These are phyloP conservation scores for Cyclotella choctawhatcheeana DNA, from an alignment of 108 stramenopile genomes.

Conservation along the genomic window DNA sequence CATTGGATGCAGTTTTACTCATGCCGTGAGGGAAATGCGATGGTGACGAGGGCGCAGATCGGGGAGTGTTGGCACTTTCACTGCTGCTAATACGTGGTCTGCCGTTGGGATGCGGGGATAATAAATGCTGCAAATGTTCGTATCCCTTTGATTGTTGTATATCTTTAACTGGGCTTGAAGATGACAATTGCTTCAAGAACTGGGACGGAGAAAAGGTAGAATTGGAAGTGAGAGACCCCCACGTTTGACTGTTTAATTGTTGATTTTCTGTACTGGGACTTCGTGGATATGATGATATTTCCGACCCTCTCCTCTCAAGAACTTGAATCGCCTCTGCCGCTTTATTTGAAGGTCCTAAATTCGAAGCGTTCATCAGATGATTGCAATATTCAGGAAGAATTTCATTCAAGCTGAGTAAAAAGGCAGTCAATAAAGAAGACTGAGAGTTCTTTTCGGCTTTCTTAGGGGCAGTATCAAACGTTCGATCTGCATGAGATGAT, in stretches of 20 bases:
- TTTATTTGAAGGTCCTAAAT: slow-evolving; percentile 14
- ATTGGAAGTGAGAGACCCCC: not conserved
- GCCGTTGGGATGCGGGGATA: not conserved
- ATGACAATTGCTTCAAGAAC: slow-evolving; percentile 6
- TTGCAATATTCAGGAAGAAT: slow-evolving; percentile 41
- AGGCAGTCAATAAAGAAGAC: slow-evolving; percentile 11
- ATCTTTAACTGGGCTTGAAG: not conserved
- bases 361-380: slow-evolving; percentile 15
- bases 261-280: not conserved
- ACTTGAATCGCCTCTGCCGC: slow-evolving; percentile 36
- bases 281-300: not conserved
- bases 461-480: not conserved
- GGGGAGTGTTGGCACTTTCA: not conserved
- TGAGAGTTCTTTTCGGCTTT: not conserved
- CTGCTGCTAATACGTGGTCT: not conserved
- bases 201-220: slow-evolving; percentile 7
- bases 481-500: not conserved
- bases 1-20: slow-evolving; percentile 14
- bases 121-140: not conserved
- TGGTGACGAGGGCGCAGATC: slow-evolving; percentile 2
- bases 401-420: slow-evolving; percentile 32
- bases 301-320: slow-evolving; percentile 23
- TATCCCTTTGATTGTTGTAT: not conserved
- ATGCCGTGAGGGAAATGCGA: not conserved
- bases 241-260: not conserved